Base-by-base conservation (phyloP, 805 yeast genomes). In the Yamadazyma phyllophila region DNA sequence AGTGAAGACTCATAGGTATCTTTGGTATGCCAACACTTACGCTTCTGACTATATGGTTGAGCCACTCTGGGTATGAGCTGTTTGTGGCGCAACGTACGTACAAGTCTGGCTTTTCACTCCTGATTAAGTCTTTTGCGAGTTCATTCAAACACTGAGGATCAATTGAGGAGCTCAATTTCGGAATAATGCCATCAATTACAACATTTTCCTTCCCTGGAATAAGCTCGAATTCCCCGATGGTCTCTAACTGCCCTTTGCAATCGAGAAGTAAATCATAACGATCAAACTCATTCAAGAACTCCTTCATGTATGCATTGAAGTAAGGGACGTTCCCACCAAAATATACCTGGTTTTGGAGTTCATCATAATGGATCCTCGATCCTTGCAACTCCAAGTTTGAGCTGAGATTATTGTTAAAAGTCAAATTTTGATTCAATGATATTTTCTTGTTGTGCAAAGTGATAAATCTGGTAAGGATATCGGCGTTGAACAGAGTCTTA, bases 401-500 rank as follows among this genome's bases (percentile, higher is more conserved):
- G 35, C 36, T 38, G 17, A 46, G n/a, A 14, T 42, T 26, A 33
- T 40, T 49, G 37, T 43, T 36, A 26, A 51, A 51, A 2, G 47
- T 35, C 10, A 51, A 34, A 26, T 49, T 45, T 17, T 51, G 55
- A 27, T 51, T 43, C 16, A 49, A 20, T 45, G 47, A 27, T 12
- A 51, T 36, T 8, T 41, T 44, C 7, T 38, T 17, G 27, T 45
- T 26, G 4, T 49, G 46, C 16, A 58, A 41, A 9, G 47, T 46
- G 33, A 64, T 43, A 32, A 55, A 53, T 11, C 49, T 48, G 1
- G 55, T 43, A 13, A 48, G 36, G 11, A 66, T 44, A 17, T 53
- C 53, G 1, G 63, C 56, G 2, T 46, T 26, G 15, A 61, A 41
- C 9, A 49, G 46, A 1, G 58, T 60, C 13, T 53, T 51, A 8